Base-by-base conservation (phyloP, 768 basidiomycete genomes). In the Collybiopsis luxurians region DNA sequence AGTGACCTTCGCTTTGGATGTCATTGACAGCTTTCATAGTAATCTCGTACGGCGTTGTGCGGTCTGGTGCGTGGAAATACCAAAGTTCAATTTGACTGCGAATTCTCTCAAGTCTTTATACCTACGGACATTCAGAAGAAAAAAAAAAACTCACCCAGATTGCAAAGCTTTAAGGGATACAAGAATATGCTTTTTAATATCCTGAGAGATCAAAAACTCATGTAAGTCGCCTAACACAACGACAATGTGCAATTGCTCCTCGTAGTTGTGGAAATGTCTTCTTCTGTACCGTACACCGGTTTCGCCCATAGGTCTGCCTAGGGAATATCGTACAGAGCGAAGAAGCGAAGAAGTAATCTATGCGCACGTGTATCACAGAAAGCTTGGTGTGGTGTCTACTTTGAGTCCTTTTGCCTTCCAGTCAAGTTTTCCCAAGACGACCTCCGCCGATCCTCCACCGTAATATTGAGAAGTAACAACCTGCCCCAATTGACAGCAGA, bases 51-150 rank as follows among this genome's bases (percentile, higher is more conserved):
- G 83, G 79, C 2, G 82, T 79, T 13, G 72, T 76, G 24, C 80
- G 74, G 63, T 87, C 84, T 1, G 85, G 86, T 11, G 75, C 80
- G 57, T 87, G 85, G 28, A 87, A 70, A 59, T 86, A 86, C 67
- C 82, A 75, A 63, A 75, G 63, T 71, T 78, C 70, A 75, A 75
- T 50, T 65, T 78, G 66, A 65, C 79, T 71, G 77, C 62, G 17
- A 70, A 73, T 21, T n/a, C 5, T 21, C 15, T 42, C n/a, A 42
- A 42, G 40, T 5, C 15, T 9, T 38, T 23, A 61, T 55, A 31
- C 72, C 43, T 70, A 63, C 46, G 17, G 6, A 42, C 40, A 15
- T 10, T 6, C 5, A 42, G n/a, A 9, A 66, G 68, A 51, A 66
- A 61, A 19, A 49, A 27, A 2, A 50, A 50, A 11, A 72, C 74